Evolutionary conservation across 306 rosid genomes (phyloP).

Genomic region (Fagus crenata): DNA sequence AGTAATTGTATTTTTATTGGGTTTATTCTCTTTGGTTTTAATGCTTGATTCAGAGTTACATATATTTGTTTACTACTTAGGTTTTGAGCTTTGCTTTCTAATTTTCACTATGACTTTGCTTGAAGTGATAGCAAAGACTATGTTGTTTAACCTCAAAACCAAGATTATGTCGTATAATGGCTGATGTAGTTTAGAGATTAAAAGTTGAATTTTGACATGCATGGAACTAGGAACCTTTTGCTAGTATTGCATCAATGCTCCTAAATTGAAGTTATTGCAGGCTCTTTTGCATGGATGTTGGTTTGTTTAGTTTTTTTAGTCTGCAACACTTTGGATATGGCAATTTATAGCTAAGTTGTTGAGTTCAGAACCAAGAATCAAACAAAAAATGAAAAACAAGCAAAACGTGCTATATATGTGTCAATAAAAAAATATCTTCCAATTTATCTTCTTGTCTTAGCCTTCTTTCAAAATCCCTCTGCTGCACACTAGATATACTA

Average conservation of each 20-base stretch:
- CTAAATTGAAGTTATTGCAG: background rate
- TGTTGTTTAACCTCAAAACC: constrained; percentile 60
- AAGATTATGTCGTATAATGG: constrained; percentile 50
- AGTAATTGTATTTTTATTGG: too few relatives aligned
- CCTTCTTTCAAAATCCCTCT: too few relatives aligned
- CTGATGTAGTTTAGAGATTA: constrained; percentile 51
- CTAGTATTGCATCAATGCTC: constrained; percentile 1
- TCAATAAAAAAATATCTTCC: too few relatives aligned
- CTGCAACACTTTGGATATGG: too few relatives aligned
- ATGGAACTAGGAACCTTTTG: constrained; percentile 8
- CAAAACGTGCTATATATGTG: too few relatives aligned
- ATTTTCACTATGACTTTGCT: constrained; percentile 61
- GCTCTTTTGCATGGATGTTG: background rate
- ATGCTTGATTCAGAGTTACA: background rate
- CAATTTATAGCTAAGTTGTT: too few relatives aligned
- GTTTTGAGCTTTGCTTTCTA: background rate
- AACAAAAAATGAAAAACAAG: too few relatives aligned
- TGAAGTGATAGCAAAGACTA: constrained; percentile 50
- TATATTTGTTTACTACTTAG: background rate
- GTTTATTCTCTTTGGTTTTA: background rate
- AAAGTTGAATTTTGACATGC: constrained; percentile 35
- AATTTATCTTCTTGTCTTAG: too few relatives aligned
- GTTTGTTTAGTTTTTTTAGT: background rate
- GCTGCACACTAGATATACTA: too few relatives aligned
- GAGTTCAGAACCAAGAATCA: too few relatives aligned